Evolutionary conservation across 352 stramenopile species (phyloP).

Genomic region (Globisporangium viniferum): DNA sequence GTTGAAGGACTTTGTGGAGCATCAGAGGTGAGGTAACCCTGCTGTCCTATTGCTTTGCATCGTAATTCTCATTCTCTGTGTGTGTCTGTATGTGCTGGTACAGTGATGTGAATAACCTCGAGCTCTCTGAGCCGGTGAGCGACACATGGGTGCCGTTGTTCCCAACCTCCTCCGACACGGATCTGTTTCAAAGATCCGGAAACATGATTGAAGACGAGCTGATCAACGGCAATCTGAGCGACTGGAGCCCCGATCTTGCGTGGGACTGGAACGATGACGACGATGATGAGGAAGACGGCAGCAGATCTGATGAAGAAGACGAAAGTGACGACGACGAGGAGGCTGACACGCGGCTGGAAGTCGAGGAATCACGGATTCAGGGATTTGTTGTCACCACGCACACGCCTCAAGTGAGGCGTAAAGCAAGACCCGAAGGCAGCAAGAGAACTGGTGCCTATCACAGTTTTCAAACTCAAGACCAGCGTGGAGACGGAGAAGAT

Average conservation of each 20-base stretch:
- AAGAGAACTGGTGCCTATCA: neutral
- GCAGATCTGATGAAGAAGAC: slow-evolving; percentile 21
- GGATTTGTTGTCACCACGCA: neutral
- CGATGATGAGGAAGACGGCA: slow-evolving; percentile 9
- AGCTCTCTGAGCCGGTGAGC: neutral
- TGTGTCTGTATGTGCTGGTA: neutral
- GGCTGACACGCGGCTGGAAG: slow-evolving; percentile 16
- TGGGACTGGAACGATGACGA: slow-evolving; percentile 13
- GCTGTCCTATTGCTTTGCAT: neutral
- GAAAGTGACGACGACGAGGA: slow-evolving; percentile 48
- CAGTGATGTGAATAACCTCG: slow-evolving; percentile 18
- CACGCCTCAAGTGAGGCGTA: slow-evolving; percentile 15
- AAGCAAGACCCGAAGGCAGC: neutral
- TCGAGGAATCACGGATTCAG: neutral
- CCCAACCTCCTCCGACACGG: slow-evolving; percentile 3
- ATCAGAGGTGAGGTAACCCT: slow-evolving; percentile 35
- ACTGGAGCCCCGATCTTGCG: slow-evolving; percentile 9
- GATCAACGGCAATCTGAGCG: slow-evolving; percentile 8
- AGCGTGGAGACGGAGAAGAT: neutral
- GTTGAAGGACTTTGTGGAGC: slow-evolving; percentile 51
- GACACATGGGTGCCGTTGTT: slow-evolving; percentile 9
- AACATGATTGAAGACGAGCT: slow-evolving; percentile 15
- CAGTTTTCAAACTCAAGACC: neutral
- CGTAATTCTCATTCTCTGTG: neutral
- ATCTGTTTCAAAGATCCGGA: slow-evolving; percentile 11